phyloP scores from a whole-genome alignment of 2,329 filamentous ascomycete species.

The Penicillium palitans region DNA sequence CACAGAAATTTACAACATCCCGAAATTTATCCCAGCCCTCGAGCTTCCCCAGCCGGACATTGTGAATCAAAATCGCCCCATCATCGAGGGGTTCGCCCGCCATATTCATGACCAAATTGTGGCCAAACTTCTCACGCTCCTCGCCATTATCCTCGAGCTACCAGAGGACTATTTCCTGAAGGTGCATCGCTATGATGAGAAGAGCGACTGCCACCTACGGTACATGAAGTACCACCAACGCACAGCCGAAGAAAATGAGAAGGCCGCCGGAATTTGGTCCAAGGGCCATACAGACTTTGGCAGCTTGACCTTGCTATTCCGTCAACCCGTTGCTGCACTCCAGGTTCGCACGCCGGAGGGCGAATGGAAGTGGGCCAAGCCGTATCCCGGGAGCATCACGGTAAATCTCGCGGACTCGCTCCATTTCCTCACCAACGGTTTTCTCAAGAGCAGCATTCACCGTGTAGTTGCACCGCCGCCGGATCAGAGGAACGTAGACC shows the following conservation, averaged over 20 bases:
- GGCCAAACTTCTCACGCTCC: slow-evolving; percentile 12
- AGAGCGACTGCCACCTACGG: slow-evolving; percentile 59
- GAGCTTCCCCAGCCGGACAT: slow-evolving; percentile 15
- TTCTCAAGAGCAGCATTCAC: slow-evolving; percentile 49
- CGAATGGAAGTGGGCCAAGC: slow-evolving; percentile 53
- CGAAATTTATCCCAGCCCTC: slow-evolving; percentile 48
- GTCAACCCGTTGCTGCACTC: slow-evolving; percentile 58
- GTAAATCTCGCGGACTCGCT: slow-evolving; percentile 54
- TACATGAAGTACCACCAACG: slow-evolving; percentile 60
- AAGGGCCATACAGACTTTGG: slow-evolving; percentile 59
- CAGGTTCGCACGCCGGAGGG: slow-evolving; percentile 52
- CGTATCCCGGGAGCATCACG: slow-evolving; percentile 49
- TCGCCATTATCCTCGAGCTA: slow-evolving; percentile 56
- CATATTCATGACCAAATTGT: slow-evolving; percentile 20
- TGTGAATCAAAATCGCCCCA: slow-evolving; percentile 1
- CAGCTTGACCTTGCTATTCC: slow-evolving; percentile 57
- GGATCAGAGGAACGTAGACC: slow-evolving; percentile 45
- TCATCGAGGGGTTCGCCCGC: slow-evolving; percentile 17
- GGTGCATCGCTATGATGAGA: slow-evolving; percentile 57
- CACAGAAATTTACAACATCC: slow-evolving; percentile 59
- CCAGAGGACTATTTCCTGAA: slow-evolving; percentile 58
- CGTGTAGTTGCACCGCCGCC: slow-evolving; percentile 48
- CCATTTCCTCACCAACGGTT: slow-evolving; percentile 51
- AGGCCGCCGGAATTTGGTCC: slow-evolving; percentile 44
- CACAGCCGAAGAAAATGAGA: slow-evolving; percentile 48